phyloP scores from a whole-genome alignment of 805 yeast genomes.

The Lipomyces kockii region DNA sequence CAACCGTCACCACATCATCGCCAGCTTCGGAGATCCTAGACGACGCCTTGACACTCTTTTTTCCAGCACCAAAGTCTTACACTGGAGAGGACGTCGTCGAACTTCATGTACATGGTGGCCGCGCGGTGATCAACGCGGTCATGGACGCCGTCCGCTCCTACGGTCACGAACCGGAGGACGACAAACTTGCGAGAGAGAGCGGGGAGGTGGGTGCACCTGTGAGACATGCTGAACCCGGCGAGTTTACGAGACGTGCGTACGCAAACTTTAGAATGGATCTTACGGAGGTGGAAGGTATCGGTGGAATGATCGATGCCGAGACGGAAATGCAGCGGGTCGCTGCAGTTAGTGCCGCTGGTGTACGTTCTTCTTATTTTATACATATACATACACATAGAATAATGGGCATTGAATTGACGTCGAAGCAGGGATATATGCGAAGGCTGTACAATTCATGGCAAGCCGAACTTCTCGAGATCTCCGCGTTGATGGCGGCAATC shows the following conservation, averaged over 20 bases:
- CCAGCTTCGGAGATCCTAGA: constrained; percentile 57
- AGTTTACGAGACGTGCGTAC: constrained; percentile 86
- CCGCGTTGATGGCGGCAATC: constrained; percentile 81
- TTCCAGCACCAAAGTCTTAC: constrained; percentile 74
- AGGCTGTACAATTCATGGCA: constrained; percentile 69
- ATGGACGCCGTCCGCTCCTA: constrained; percentile 57
- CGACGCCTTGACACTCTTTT: constrained; percentile 72
- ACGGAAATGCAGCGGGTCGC: constrained; percentile 85
- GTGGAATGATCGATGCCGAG: constrained; percentile 89
- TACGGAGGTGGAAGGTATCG: constrained; percentile 87
- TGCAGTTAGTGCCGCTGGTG: constrained; percentile 68
- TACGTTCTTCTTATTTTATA: background rate
- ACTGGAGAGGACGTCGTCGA: constrained; percentile 94
- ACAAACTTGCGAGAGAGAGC: background rate
- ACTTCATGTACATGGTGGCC: constrained; percentile 93
- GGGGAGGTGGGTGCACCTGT: constrained; percentile 43
- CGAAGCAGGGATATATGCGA: constrained; percentile 60
- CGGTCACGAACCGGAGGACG: constrained; percentile 40
- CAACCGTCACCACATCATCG: constrained; percentile 16
- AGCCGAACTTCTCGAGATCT: constrained; percentile 59
- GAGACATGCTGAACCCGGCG: constrained; percentile 90
- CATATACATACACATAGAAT: background rate
- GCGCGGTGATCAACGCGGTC: constrained; percentile 76
- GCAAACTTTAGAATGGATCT: constrained; percentile 81
- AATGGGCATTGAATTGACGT: background rate